Conservation (phyloP, 805 yeast genomes). For the Wickerhamomyces subpelliculosus region DNA sequence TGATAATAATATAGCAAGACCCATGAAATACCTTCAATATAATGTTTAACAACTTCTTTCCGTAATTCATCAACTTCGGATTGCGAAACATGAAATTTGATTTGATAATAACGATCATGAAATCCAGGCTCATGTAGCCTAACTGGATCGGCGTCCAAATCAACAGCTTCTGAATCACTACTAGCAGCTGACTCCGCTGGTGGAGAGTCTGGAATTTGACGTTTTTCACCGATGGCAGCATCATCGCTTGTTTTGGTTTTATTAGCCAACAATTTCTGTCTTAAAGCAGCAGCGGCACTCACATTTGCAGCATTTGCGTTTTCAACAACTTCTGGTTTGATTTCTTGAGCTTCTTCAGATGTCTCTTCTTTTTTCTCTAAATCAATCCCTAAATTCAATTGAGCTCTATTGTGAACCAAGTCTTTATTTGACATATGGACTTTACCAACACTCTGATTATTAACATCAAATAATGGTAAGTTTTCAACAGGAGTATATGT, state of each 20-base stretch:
- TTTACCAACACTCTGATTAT: conserved; percentile 70
- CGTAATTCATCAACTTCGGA: conserved; percentile 48
- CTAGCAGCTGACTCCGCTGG: conserved; percentile 11
- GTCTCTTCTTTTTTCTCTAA: too few species aligned
- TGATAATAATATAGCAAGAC: conserved; percentile 88
- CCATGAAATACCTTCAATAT: conserved; percentile 97
- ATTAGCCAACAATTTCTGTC: conserved; percentile 26
- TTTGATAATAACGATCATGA: conserved; percentile 68
- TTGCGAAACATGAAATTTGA: conserved; percentile 57
- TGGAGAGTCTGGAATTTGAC: conserved; percentile 14
- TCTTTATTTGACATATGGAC: conserved; percentile 62
- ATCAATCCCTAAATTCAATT: conserved; percentile 11
- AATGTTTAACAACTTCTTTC: conserved; percentile 57
- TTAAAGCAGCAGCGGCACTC: conserved; percentile 41
- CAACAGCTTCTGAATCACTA: conserved; percentile 22
- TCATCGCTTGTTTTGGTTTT: conserved; percentile 14
- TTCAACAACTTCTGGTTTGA: conserved; percentile 16
- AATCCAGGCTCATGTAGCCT: conserved; percentile 86
- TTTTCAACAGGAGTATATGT: conserved; percentile 62
- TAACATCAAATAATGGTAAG: conserved; percentile 69
- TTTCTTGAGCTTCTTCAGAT: conserved; percentile 14
- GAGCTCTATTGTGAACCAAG: conserved; percentile 48
- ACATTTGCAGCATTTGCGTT: conserved; percentile 30
- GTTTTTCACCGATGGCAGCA: conserved; percentile 16
- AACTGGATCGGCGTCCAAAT: conserved; percentile 45